Evolutionary conservation across 352 stramenopile genomes (phyloP), one percentile per base, ranked within the genome.

Genomic region (Phytopythium oedochilum): DNA sequence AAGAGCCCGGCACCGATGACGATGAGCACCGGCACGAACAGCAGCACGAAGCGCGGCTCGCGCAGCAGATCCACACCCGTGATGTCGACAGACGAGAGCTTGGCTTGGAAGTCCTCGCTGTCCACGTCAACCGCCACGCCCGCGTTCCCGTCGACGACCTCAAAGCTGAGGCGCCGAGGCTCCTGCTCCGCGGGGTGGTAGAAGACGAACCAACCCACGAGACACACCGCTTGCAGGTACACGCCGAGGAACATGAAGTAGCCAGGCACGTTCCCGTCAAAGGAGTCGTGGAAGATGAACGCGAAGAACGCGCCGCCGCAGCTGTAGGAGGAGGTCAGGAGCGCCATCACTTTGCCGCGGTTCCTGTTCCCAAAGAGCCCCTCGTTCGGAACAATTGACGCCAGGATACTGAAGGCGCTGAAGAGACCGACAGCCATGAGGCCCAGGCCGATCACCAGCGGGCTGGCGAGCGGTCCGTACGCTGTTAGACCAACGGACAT

Each of bases 21-120:
- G 53, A 94, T 82, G 51, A 94, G 75, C 39, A 94, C 80, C 5
- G 77, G 66, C 7, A 75, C 60, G 47, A 94, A 92, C 14, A 94
- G 73, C 57, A 92, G 67, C 76, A 75, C 89, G 57, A 94, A 94
- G 35, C 77, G 76, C 23, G 59, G 15, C 38, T 91, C 76, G 2
- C 50, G 65, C 25, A 94, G 56, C 40, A 92, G 57, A 9, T 53
- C 59, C 23, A 75, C 48, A 10, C 83, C 75, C 7, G 82, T 92
- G 42, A 90, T 73, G 39, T 94, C 78, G 35, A 70, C 38, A 40
- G 54, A 56, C 0, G 34, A 5, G 14, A 55, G 49, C 23, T 55
- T 46, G 20, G 12, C 29, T 35, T 55, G 22, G 9, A 55, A 45
- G 39, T 53, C 70, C 17, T 64, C 59, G 29, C 11, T 61, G 38